Base-by-base conservation (phyloP, 2,329 filamentous ascomycete species). In the Decorospora gaudefroyi region DNA sequence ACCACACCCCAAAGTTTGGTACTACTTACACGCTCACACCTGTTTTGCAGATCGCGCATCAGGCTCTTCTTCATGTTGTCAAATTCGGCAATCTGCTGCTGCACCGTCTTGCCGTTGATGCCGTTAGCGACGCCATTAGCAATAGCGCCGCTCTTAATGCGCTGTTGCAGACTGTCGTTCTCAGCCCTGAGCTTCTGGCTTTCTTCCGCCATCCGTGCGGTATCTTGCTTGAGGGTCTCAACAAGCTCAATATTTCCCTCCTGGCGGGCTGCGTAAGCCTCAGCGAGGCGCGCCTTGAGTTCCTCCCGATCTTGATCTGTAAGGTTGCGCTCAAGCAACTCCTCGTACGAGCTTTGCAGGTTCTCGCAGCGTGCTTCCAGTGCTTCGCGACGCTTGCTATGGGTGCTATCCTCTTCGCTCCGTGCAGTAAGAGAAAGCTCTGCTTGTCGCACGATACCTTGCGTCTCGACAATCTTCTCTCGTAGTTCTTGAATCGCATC, bases 31-130 rank as follows among this genome's bases (percentile, higher is more conserved):
- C 93, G 86, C 77, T 99, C 93, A 72, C 93, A 99, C 50, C 93
- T 87, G 77, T 99, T 97, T 74, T 99, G 93, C 56, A 99, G 78
- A 73, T 99, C 93, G 45, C 93, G 88, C 93, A 99, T 99, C 59
- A 99, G 79, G 57, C 88, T 95, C 83, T 99, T 99, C 84, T 99
- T 99, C 91, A 99, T 99, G 47, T 90, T 88, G 72, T 99, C 93
- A 62, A 99, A 99, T 69, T 99, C 93, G 46, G 92, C 89, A 72
- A 99, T 95, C 75, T 97, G 93, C 75, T 99, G 92, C 69, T 95
- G 90, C 30, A 97, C 83, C 9, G 90, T 95, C 80, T 96, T 96
- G 78, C 87, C 87, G 62, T 88, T 89, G 50, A 70, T 70, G 66
- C 86, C 73, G 37, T 77, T 74, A 2, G 74, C 70, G 13, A 75